Evolutionary conservation across 2,329 filamentous ascomycete genomes (phyloP).

Genomic region (Zarea fungicola): DNA sequence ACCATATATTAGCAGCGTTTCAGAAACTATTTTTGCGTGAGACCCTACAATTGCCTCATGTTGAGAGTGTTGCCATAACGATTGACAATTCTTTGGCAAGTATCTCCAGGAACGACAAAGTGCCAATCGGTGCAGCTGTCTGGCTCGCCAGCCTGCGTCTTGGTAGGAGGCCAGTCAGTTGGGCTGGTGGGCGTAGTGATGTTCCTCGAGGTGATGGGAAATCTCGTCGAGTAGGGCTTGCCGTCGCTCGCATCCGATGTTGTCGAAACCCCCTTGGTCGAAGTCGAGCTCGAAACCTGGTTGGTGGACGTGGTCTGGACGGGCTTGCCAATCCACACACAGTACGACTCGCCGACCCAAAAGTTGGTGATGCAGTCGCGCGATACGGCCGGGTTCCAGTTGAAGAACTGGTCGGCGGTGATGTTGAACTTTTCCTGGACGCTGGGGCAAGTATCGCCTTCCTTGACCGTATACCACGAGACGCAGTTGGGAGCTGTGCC

Average conservation of each 20-base stretch:
- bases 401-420: conserved; percentile 21
- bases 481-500: conserved; percentile 15
- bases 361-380: conserved; percentile 24
- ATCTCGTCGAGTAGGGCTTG: conserved; percentile 7
- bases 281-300: background rate
- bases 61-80: background rate
- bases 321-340: conserved; percentile 18
- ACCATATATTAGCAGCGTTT: background rate
- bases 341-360: conserved; percentile 22
- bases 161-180: conserved; percentile 16
- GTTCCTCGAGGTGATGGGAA: conserved; percentile 11
- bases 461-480: conserved; percentile 15
- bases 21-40: background rate
- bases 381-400: conserved; percentile 24
- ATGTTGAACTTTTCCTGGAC: conserved; percentile 18
- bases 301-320: conserved; percentile 8
- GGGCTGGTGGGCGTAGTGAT: conserved; percentile 9
- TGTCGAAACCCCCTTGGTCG: background rate
- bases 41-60: conserved; percentile 3
- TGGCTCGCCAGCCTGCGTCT: conserved; percentile 18
- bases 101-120: conserved; percentile 7
- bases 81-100: conserved; percentile 12
- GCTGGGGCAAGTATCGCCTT: conserved; percentile 19
- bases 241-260: background rate
- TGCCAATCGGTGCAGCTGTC: conserved; percentile 16